A percentile compares a stretch with the other conserved stretches of the same genome.
Conservation (phyloP, 2,329 filamentous ascomycete genomes). For the Penicillium sp. region DNA sequence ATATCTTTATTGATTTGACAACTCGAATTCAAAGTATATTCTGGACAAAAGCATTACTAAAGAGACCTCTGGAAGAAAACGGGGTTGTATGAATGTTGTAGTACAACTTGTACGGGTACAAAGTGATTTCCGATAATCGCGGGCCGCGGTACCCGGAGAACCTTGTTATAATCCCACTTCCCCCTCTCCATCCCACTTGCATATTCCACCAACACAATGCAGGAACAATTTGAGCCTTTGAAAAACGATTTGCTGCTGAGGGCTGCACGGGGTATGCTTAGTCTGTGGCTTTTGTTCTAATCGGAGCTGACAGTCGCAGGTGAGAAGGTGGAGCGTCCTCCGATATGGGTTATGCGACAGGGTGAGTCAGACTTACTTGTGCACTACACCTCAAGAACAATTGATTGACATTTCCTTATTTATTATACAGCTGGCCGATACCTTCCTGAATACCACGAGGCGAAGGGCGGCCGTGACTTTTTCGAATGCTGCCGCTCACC, state of each 20-base stretch:
- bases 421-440: slow-evolving; percentile 75
- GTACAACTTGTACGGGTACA: neutral
- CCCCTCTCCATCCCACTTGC: slow-evolving; percentile 24
- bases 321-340: slow-evolving; percentile 84
- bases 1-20: neutral
- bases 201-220: slow-evolving; percentile 51
- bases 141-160: slow-evolving; percentile 18
- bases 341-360: slow-evolving; percentile 99
- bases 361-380: slow-evolving; percentile 53
- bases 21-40: neutral
- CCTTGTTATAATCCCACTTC: slow-evolving; percentile 17
- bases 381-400: neutral
- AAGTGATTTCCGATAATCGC: slow-evolving; percentile 6
- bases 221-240: slow-evolving; percentile 72
- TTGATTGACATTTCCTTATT: slow-evolving; percentile 5
- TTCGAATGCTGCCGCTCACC: slow-evolving; percentile 95
- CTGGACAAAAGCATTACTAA: neutral
- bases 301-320: slow-evolving; percentile 52
- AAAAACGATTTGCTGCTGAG: slow-evolving; percentile 91
- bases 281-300: neutral
- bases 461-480: slow-evolving; percentile 87
- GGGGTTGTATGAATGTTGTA: neutral
- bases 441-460: slow-evolving; percentile 95
- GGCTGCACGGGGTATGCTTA: slow-evolving; percentile 71
- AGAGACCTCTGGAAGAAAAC: neutral